Evolutionary conservation across 257 asterid species (phyloP).

Genomic region (Linaria vulgaris): DNA sequence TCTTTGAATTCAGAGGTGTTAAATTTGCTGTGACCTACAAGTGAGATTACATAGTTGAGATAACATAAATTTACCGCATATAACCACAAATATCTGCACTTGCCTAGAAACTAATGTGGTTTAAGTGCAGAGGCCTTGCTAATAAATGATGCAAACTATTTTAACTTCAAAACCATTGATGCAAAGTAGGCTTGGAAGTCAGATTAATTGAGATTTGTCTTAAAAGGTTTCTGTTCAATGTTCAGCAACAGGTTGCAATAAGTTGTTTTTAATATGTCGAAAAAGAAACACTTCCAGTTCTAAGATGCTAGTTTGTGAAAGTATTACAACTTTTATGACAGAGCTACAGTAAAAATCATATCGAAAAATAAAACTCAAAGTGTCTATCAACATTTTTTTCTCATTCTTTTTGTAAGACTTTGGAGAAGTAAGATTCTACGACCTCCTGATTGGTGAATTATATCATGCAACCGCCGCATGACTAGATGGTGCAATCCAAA

Average conservation of each 20-base stretch:
- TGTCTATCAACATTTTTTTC: too few relatives aligned
- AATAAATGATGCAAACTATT: background rate
- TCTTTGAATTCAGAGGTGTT: constrained; percentile 62
- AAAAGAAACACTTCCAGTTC: background rate
- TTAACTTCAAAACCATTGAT: background rate
- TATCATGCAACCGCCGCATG: too few relatives aligned
- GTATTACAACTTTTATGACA: background rate
- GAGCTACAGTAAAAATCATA: background rate
- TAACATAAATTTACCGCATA: background rate
- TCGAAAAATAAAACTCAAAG: too few relatives aligned
- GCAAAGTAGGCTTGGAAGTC: background rate
- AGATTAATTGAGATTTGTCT: too few relatives aligned
- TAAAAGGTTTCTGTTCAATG: too few relatives aligned
- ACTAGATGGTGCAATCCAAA: too few relatives aligned
- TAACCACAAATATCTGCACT: background rate
- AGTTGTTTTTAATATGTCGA: background rate
- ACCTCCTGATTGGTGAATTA: too few relatives aligned
- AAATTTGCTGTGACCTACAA: constrained; percentile 84
- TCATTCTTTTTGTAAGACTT: too few relatives aligned
- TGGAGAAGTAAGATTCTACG: too few relatives aligned
- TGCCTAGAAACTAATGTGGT: background rate
- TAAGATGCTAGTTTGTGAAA: background rate
- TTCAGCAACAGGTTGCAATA: background rate
- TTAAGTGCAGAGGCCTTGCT: background rate
- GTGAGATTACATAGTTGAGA: background rate